These are phyloP conservation scores for Colletotrichum sp. DNA, from an alignment of 2,329 filamentous ascomycete species.

Conservation along the genomic window DNA sequence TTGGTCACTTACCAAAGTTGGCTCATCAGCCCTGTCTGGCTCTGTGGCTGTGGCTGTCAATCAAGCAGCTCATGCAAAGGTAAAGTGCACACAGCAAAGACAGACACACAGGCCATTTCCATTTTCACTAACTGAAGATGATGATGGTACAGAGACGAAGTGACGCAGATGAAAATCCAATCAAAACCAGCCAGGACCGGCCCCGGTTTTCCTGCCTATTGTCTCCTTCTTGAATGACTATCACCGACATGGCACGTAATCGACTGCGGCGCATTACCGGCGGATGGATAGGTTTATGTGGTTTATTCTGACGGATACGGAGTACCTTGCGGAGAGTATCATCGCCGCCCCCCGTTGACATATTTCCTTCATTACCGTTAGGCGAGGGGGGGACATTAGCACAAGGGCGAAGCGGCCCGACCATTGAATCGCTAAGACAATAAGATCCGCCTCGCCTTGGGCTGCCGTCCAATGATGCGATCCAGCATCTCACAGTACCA, in stretches of 20 bases:
- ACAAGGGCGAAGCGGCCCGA: background rate
- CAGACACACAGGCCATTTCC: background rate
- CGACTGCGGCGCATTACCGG: background rate
- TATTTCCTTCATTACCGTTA: background rate
- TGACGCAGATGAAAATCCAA: background rate
- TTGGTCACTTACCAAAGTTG: background rate
- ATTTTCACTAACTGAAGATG: background rate
- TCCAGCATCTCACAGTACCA: background rate
- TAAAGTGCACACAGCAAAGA: background rate
- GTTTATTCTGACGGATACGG: background rate
- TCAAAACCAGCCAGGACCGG: background rate
- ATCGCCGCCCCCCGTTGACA: background rate
- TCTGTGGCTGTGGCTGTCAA: background rate
- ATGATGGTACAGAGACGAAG: conserved; percentile 13
- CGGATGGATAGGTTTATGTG: background rate
- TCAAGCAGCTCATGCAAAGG: background rate
- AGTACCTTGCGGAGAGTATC: background rate
- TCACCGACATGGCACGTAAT: background rate
- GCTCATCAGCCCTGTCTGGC: background rate
- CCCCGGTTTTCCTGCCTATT: background rate
- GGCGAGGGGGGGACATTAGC: background rate
- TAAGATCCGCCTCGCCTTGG: background rate
- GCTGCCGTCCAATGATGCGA: background rate
- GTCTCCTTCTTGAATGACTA: background rate
- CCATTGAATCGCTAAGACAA: conserved; percentile 2